These are phyloP conservation scores for Penicillium diatomitis DNA, from an alignment of 495 filamentous ascomycete species.

Conservation along the genomic window DNA sequence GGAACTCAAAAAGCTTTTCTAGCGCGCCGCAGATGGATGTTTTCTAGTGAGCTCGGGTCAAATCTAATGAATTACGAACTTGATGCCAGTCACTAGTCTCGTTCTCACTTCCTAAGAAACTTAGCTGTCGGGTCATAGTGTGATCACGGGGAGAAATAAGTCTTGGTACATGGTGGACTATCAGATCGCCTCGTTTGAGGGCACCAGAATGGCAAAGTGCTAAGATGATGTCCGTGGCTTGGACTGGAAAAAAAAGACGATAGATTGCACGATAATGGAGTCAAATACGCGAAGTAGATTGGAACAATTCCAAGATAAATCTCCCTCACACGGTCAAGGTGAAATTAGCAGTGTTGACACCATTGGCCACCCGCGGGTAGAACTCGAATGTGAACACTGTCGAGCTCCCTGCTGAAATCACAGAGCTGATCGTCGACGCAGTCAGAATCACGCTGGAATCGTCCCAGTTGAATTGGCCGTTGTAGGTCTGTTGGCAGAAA, in stretches of 20 bases:
- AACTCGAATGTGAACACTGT: slow-evolving; percentile 47
- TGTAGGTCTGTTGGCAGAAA: slow-evolving; percentile 26
- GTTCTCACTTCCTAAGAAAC: too few species aligned
- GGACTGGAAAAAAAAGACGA: too few species aligned
- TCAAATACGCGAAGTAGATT: too few species aligned
- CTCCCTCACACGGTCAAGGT: slow-evolving; percentile 28
- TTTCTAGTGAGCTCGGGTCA: not conserved
- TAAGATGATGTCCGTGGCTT: too few species aligned
- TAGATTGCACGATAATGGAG: too few species aligned
- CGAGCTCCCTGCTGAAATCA: slow-evolving; percentile 33
- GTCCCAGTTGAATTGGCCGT: slow-evolving; percentile 44
- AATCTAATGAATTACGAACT: not conserved
- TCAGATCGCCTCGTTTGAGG: too few species aligned
- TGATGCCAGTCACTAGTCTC: not conserved
- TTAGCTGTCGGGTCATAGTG: too few species aligned
- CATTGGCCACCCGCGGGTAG: slow-evolving; percentile 31
- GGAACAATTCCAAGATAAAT: too few species aligned
- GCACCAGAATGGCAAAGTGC: too few species aligned
- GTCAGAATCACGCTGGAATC: slow-evolving; percentile 33
- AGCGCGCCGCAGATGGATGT: not conserved
- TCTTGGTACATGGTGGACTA: too few species aligned
- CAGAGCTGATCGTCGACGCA: slow-evolving; percentile 32
- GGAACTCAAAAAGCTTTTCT: slow-evolving; percentile 33
- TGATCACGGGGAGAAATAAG: too few species aligned
- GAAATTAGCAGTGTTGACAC: slow-evolving; percentile 36